Percentiles rank a stretch among this genome's conserved stretches.
phyloP scores from a whole-genome alignment of 768 basidiomycete genomes.

The Daedaleopsis sinensis region DNA sequence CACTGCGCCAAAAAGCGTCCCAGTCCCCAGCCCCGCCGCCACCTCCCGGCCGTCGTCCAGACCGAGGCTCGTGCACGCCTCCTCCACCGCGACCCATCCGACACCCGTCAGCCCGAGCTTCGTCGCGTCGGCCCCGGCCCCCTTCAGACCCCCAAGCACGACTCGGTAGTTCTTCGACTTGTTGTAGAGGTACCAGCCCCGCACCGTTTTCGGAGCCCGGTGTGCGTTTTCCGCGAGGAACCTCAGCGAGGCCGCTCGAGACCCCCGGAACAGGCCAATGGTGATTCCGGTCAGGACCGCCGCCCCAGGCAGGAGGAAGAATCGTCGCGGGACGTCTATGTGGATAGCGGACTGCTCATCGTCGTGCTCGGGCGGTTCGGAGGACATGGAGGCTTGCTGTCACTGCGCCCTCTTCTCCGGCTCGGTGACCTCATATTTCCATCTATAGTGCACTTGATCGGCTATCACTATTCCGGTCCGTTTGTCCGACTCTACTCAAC shows the following conservation, averaged over 20 bases:
- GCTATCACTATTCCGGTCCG: neutral
- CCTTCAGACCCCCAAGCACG: slow-evolving; percentile 70
- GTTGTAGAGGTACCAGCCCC: slow-evolving; percentile 96
- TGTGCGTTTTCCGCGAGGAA: slow-evolving; percentile 95
- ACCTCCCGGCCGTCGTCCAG: slow-evolving; percentile 51
- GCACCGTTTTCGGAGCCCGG: slow-evolving; percentile 78
- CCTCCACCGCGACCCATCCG: slow-evolving; percentile 54
- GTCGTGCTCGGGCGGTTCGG: slow-evolving; percentile 15
- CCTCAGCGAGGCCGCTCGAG: slow-evolving; percentile 68
- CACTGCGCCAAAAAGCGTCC: slow-evolving; percentile 55
- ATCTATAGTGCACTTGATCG: neutral
- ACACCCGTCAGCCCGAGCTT: slow-evolving; percentile 51
- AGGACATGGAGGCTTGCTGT: slow-evolving; percentile 21
- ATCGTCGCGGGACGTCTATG: slow-evolving; percentile 56
- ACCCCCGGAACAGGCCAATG: slow-evolving; percentile 75
- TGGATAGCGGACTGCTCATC: slow-evolving; percentile 32
- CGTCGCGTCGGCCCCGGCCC: slow-evolving; percentile 59
- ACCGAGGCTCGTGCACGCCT: slow-evolving; percentile 41
- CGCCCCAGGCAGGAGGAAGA: slow-evolving; percentile 62
- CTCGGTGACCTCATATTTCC: slow-evolving; percentile 17
- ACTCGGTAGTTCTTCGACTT: slow-evolving; percentile 94
- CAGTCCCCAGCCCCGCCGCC: slow-evolving; percentile 69
- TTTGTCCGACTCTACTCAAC: neutral
- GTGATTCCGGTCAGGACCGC: slow-evolving; percentile 64
- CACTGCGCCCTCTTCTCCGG: slow-evolving; percentile 2